Base-by-base conservation (phyloP, 768 basidiomycete species). In the Harrya chromipes region DNA sequence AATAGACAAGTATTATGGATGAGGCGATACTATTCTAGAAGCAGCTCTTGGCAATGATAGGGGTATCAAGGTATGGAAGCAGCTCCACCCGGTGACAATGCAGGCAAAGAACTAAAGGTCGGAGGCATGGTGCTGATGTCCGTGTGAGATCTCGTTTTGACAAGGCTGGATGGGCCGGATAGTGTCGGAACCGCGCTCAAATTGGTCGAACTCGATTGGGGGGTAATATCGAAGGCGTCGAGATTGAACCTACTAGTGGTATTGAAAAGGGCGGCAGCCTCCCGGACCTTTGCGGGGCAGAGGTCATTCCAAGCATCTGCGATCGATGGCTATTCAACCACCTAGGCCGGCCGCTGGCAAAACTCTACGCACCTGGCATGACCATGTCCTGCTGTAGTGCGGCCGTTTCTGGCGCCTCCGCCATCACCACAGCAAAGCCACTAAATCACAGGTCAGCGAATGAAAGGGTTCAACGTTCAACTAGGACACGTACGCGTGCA, bases 401-500 rank as follows among this genome's bases (percentile, higher is more conserved):
- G 27, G 63, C 42, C 3, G 10, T 17, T 34, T 61, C 51, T 17
- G 60, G 60, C 1, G 63, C 56, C 53, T 67, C 65, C 0, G 64
- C 66, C 51, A 68, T 48, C 8, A 70, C 46, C 31, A 60, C 66
- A 40, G 66, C 66, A 48, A 70, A 68, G 4, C 64, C 68, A 10
- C 64, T 68, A 14, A 9, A 46, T 39, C 29, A 37, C 17, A 11
- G 20, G 12, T 62, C 26, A 65, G 41, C 0, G 26, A 12, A 42
- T 21, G 14, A 43, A 34, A 13, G 44, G 19, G 37, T 46, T 31
- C 1, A 42, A 10, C 12, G 39, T 47, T 31, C 0, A 19, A 37
- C 24, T n/a, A 14, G 43, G 34, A 13, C 7, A 46, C 65, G 12
- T 45, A 69, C 66, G 40, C 33, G 43, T 48, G 47, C 41, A 69